Base-by-base conservation (phyloP, 1,284 basidiomycete species). In the Sphaerobolus stellatus region DNA sequence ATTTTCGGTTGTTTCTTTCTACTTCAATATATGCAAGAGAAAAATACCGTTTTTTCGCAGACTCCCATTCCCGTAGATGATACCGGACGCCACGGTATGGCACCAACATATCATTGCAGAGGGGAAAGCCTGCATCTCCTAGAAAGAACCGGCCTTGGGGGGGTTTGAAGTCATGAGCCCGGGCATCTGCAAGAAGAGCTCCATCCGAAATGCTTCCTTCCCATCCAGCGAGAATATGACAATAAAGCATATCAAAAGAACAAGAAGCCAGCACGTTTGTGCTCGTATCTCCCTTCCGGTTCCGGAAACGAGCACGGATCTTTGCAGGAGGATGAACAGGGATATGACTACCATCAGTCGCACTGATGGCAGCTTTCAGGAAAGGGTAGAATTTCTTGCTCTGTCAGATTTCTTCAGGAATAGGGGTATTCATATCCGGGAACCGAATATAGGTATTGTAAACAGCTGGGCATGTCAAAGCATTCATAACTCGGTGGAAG, bases 61-160 rank as follows among this genome's bases (percentile, higher is more conserved):
- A 36, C 6, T 49, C 57, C 70, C 71, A 75, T 61, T 75, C 70
- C 11, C 61, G 57, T n/a, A 73, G 57, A 59, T 75, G 70, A 58
- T 75, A 75, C 0, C 66, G 56, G 1, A 66, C 59, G 29, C 64
- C 64, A 31, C 59, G 62, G 57, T 74, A 73, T 3, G 71, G 72
- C 4, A 63, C 59, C 18, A 74, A 54, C 3, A 71, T 54, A 2
- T 58, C 0, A 68, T 69, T 24, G 71, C 68, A 65, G 71, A 66
- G 6, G 66, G 68, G 33, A 36, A 36, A 36, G 13, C 33, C 33
- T 18, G 33, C 33, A 36, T 36, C 33, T 36, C 33, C 33, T 24
- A 72, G 59, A 34, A 59, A 67, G 51, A 62, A 67, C 30, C 48
- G 48, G 3, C 56, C 55, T 0, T 2, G 11, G 1, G 61, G 58